These are phyloP conservation scores for Backusella luteola DNA, from an alignment of 192 early-diverging fungal genomes.

Conservation along the genomic window DNA sequence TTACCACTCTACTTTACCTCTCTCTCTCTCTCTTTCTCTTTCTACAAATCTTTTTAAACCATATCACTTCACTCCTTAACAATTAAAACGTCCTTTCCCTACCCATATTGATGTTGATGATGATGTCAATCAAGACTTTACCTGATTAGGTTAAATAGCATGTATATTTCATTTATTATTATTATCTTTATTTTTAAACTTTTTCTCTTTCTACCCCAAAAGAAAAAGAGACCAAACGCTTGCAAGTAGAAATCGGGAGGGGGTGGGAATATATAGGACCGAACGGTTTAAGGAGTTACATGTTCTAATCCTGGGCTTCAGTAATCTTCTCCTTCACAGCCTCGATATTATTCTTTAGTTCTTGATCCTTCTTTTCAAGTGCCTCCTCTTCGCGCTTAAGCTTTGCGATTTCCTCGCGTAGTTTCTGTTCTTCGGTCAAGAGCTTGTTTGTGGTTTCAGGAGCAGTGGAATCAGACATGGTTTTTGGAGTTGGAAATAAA, in stretches of 20 bases:
- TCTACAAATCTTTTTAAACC: neutral
- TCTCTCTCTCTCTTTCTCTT: neutral
- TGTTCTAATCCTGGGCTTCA: neutral
- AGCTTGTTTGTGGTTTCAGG: slow-evolving; percentile 3
- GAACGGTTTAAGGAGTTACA: neutral
- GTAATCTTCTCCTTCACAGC: neutral
- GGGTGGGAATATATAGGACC: neutral
- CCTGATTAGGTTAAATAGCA: neutral
- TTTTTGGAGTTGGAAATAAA: neutral
- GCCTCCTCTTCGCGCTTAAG: neutral
- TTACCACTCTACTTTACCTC: neutral
- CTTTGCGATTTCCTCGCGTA: neutral
- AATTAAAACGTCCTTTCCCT: neutral
- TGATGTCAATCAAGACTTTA: neutral
- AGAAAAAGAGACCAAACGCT: neutral
- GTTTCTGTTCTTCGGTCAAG: neutral
- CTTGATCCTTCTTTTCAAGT: neutral
- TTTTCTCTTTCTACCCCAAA: neutral
- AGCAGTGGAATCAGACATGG: neutral
- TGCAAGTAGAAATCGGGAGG: neutral
- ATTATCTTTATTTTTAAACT: neutral
- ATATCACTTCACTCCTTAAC: neutral
- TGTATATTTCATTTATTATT: neutral
- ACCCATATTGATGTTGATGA: neutral
- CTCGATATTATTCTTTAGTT: neutral